These are phyloP conservation scores for Penicillium sp. DNA, from an alignment of 2,329 filamentous ascomycete species.

Conservation along the genomic window DNA sequence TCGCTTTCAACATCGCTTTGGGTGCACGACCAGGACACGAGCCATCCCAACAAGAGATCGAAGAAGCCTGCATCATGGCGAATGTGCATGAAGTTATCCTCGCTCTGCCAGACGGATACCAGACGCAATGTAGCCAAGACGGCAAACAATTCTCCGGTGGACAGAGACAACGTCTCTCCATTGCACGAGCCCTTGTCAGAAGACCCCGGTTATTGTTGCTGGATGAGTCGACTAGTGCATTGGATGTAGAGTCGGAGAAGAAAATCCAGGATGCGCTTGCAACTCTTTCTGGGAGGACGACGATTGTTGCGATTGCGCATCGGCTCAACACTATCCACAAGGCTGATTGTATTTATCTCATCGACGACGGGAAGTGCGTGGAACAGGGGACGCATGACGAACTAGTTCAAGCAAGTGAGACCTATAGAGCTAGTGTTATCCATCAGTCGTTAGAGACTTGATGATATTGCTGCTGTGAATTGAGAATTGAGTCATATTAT, in stretches of 20 bases:
- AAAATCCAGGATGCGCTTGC: slow-evolving; percentile 46
- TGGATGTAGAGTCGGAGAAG: slow-evolving; percentile 56
- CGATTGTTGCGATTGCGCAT: slow-evolving; percentile 44
- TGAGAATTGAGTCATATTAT: too few species aligned
- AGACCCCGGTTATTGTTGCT: slow-evolving; percentile 57
- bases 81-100: slow-evolving; percentile 70
- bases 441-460: slow-evolving; percentile 42
- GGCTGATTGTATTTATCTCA: slow-evolving; percentile 79
- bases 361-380: slow-evolving; percentile 52
- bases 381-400: slow-evolving; percentile 54
- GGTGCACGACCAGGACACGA: slow-evolving; percentile 54
- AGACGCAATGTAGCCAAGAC: slow-evolving; percentile 60
- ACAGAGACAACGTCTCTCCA: slow-evolving; percentile 59
- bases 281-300: slow-evolving; percentile 32
- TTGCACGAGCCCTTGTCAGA: slow-evolving; percentile 58
- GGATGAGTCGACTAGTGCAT: slow-evolving; percentile 61
- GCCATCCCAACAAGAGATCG: slow-evolving; percentile 61
- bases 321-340: slow-evolving; percentile 41
- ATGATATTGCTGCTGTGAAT: neutral
- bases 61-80: slow-evolving; percentile 65
- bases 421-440: slow-evolving; percentile 53
- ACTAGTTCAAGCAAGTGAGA: slow-evolving; percentile 50
- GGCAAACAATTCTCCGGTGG: slow-evolving; percentile 59
- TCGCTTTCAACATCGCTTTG: slow-evolving; percentile 48
- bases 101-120: slow-evolving; percentile 64